Conservation (phyloP, 2,329 filamentous ascomycete species). For the Daldinia eschscholtzii region DNA sequence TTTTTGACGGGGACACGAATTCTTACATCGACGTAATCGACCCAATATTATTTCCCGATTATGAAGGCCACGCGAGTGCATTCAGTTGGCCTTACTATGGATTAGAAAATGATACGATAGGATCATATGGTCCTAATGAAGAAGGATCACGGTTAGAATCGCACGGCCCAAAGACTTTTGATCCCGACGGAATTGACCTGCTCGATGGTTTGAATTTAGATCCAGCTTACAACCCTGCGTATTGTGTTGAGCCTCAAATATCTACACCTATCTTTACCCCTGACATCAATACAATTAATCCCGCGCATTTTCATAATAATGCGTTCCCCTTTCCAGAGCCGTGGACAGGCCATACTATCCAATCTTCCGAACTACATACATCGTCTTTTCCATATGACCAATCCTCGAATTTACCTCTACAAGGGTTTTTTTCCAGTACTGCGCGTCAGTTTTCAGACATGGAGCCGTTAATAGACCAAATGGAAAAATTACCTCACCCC, state of each 20-base stretch:
- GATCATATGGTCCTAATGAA: not conserved
- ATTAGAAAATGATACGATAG: not conserved
- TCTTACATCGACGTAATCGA: not conserved
- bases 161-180: not conserved
- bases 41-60: not conserved
- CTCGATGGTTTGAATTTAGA: not conserved
- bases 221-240: not conserved
- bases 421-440: not conserved
- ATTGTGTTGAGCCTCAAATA: slow-evolving; percentile 15
- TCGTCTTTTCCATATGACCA: not conserved
- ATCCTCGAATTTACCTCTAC: not conserved
- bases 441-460: not conserved
- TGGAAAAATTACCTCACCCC: not conserved
- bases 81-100: not conserved
- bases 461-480: not conserved
- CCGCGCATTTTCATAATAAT: not conserved
- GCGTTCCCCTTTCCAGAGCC: not conserved
- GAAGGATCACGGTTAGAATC: not conserved
- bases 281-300: not conserved
- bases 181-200: not conserved
- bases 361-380: not conserved
- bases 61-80: not conserved
- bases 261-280: not conserved
- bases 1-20: not conserved
- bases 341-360: not conserved